Evolutionary conservation across 495 filamentous ascomycete species (phyloP).

Genomic region (Lophiotrema nucula): DNA sequence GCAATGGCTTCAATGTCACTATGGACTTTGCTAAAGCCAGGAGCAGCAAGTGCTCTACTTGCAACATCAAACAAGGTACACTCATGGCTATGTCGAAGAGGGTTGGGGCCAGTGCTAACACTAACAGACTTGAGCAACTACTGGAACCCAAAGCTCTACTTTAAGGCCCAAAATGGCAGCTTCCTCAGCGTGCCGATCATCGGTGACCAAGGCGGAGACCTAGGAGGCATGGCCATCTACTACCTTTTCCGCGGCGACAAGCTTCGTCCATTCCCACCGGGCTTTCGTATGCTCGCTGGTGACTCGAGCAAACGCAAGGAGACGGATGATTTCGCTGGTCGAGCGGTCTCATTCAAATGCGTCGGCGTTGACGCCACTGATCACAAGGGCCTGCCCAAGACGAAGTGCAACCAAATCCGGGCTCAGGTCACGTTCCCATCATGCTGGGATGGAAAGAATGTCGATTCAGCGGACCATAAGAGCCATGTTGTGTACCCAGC

Average conservation of each 20-base stretch:
- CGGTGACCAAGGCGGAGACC: constrained; percentile 52
- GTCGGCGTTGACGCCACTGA: constrained; percentile 50
- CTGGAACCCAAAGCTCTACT: constrained; percentile 73
- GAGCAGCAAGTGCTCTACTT: constrained; percentile 64
- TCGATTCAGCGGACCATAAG: constrained; percentile 55
- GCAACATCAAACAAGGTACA: constrained; percentile 59
- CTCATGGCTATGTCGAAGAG: too few species aligned
- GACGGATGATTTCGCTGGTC: constrained; percentile 44
- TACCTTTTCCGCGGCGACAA: constrained; percentile 68
- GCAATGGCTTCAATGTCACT: constrained; percentile 65
- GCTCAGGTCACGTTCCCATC: constrained; percentile 57
- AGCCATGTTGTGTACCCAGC: constrained; percentile 59
- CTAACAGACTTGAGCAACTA: constrained; percentile 78
- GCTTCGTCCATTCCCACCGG: constrained; percentile 64
- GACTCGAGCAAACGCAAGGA: constrained; percentile 52
- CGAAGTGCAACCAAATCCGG: constrained; percentile 61
- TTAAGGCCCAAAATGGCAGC: constrained; percentile 59
- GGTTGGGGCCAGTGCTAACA: too few species aligned
- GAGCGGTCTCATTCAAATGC: constrained; percentile 58
- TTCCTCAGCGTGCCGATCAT: constrained; percentile 66
- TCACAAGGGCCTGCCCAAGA: constrained; percentile 54
- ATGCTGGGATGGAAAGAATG: constrained; percentile 48
- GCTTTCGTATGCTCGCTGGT: constrained; percentile 74
- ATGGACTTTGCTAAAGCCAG: constrained; percentile 59
- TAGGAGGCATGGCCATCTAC: constrained; percentile 55